These are phyloP conservation scores for Capsicum pubescens DNA, from an alignment of 257 asterid genomes.

Conservation along the genomic window DNA sequence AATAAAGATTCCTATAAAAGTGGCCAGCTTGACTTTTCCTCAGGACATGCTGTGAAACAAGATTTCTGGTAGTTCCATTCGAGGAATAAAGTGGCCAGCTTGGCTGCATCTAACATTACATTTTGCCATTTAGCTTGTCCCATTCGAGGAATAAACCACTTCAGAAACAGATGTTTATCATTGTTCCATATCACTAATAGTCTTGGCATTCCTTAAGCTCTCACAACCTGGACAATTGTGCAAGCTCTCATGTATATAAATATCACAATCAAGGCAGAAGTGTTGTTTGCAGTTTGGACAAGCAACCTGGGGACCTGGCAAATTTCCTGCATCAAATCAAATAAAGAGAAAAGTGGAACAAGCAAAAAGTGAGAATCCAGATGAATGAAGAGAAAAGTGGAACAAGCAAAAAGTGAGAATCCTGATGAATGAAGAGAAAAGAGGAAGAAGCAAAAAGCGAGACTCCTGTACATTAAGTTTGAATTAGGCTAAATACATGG, in stretches of 20 bases:
- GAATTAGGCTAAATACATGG: not conserved
- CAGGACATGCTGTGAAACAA: not conserved
- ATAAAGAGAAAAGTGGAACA: not conserved
- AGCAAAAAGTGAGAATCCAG: not conserved
- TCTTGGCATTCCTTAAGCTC: conserved; percentile 65
- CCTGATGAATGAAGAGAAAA: not conserved
- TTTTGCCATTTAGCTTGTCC: not conserved
- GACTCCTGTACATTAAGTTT: not conserved
- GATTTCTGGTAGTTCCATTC: not conserved
- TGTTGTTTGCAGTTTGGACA: conserved; percentile 89
- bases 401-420: not conserved
- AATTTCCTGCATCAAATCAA: conserved; percentile 60
- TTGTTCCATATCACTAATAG: conserved; percentile 40
- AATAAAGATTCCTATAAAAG: not conserved
- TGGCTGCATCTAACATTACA: not conserved
- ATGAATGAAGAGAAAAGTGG: not conserved
- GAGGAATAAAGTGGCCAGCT: no score
- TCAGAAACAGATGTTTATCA: conserved; percentile 18
- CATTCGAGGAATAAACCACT: not conserved
- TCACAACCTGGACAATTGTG: conserved; percentile 99
- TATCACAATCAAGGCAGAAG: conserved; percentile 95
- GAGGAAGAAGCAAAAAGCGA: not conserved
- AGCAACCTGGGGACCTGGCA: conserved; percentile 63
- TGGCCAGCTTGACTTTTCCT: not conserved
- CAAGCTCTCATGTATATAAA: conserved; percentile 95